phyloP scores from a whole-genome alignment of 305 asterid species.

The Fraxinus greggii region DNA sequence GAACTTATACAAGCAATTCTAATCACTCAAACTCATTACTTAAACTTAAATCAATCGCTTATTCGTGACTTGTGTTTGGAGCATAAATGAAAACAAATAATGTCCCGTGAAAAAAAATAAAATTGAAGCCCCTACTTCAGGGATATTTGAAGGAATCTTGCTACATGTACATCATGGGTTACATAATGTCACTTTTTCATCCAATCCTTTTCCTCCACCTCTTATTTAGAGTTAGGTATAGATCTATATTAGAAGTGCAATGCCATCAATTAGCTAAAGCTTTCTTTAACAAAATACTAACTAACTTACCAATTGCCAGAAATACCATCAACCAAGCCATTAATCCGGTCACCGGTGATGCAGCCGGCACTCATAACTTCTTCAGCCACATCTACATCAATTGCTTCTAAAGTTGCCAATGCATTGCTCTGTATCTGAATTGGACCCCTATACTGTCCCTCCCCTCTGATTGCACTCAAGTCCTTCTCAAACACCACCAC shows the following conservation, averaged over 20 bases:
- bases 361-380: constrained; percentile 72
- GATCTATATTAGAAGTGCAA: not conserved
- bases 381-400: constrained; percentile 85
- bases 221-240: not conserved
- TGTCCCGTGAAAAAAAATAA: not conserved
- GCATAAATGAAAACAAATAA: no score
- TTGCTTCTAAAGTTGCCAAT: constrained; percentile 91
- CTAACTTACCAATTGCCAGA: constrained; percentile 76
- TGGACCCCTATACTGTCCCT: constrained; percentile 93
- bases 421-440: constrained; percentile 96
- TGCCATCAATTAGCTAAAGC: not conserved
- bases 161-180: no score
- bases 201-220: no score
- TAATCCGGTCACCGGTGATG: constrained; percentile 87
- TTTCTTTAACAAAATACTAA: not conserved
- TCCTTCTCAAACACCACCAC: constrained; percentile 91
- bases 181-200: no score
- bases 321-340: constrained; percentile 85
- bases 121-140: not conserved
- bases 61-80: not conserved
- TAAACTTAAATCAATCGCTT: not conserved
- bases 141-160: not conserved
- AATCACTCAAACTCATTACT: not conserved
- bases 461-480: constrained; percentile 92
- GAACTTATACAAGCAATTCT: not conserved